A percentile compares a stretch with the other conserved stretches of the same genome.
Evolutionary conservation across 208 protist species (phyloP).

Genomic region (Wallacemonas sp.): DNA sequence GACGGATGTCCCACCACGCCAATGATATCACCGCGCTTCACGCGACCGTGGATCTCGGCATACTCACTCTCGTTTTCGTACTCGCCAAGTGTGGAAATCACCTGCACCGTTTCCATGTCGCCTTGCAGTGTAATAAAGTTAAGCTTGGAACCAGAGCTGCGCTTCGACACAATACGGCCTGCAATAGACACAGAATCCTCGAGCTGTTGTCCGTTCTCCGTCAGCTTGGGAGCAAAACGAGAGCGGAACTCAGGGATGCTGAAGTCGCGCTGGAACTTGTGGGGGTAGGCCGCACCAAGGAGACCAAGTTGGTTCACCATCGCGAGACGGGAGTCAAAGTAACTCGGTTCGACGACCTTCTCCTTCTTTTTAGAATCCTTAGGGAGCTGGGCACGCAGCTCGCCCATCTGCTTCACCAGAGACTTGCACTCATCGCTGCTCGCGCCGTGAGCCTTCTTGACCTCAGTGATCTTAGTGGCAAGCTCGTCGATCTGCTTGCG

Average conservation of each 20-base stretch:
- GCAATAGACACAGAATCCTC: slow-evolving; percentile 84
- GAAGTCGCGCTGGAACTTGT: slow-evolving; percentile 95
- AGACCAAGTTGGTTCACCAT: slow-evolving; percentile 89
- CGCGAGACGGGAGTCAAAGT: slow-evolving; percentile 83
- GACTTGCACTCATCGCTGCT: slow-evolving; percentile 63
- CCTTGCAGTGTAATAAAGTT: slow-evolving; percentile 97
- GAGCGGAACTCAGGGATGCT: slow-evolving; percentile 88
- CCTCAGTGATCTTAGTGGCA: slow-evolving; percentile 58
- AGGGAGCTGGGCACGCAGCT: slow-evolving; percentile 54
- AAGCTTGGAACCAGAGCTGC: slow-evolving; percentile 91
- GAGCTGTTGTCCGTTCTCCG: slow-evolving; percentile 36
- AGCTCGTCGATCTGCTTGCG: slow-evolving; percentile 75
- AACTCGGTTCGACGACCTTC: slow-evolving; percentile 59
- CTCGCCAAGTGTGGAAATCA: slow-evolving; percentile 74
- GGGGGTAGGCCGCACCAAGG: slow-evolving; percentile 94
- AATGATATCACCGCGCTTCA: slow-evolving; percentile 99
- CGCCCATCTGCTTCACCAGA: slow-evolving; percentile 74
- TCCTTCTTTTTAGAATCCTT: slow-evolving; percentile 33
- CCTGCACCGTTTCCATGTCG: slow-evolving; percentile 95
- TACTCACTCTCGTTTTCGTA: slow-evolving; percentile 84
- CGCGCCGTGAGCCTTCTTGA: slow-evolving; percentile 66
- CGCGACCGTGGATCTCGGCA: slow-evolving; percentile 64
- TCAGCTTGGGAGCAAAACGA: slow-evolving; percentile 67
- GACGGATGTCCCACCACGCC: slow-evolving; percentile 93
- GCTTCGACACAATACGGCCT: slow-evolving; percentile 82